Evolutionary conservation across 106 monocot genomes (phyloP).

Genomic region (Chionographis japonica): DNA sequence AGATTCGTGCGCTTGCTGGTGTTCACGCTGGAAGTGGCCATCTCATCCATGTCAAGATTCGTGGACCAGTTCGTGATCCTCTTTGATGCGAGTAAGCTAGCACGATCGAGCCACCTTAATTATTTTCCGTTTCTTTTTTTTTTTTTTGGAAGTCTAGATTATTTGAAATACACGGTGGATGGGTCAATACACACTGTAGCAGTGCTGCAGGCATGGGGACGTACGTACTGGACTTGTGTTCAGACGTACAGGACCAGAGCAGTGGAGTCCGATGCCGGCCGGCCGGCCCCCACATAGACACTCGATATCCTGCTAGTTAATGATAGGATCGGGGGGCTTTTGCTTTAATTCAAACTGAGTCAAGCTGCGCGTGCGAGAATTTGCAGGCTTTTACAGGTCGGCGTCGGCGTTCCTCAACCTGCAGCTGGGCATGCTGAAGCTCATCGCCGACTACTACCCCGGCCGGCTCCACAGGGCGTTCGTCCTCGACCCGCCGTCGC

Average conservation of each 20-base stretch:
- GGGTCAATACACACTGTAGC: too few species aligned
- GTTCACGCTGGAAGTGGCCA: slow-evolving; percentile 94
- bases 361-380: neutral
- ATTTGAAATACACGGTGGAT: too few species aligned
- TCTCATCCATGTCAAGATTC: slow-evolving; percentile 69
- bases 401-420: slow-evolving; percentile 59
- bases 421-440: slow-evolving; percentile 55
- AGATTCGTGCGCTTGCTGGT: slow-evolving; percentile 77
- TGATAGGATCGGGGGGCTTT: too few species aligned
- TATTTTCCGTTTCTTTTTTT: too few species aligned
- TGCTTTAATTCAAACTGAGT: neutral
- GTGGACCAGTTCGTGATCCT: slow-evolving; percentile 81
- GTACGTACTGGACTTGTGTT: too few species aligned
- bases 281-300: too few species aligned
- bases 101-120: too few species aligned
- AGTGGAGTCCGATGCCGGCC: too few species aligned
- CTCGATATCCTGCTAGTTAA: too few species aligned
- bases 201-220: too few species aligned
- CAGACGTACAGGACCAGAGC: too few species aligned
- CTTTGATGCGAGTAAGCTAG: slow-evolving; percentile 82
- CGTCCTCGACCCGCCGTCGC: slow-evolving; percentile 63
- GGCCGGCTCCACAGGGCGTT: slow-evolving; percentile 64
- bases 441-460: slow-evolving; percentile 66
- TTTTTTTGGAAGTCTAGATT: too few species aligned
- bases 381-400: slow-evolving; percentile 65